Evolutionary conservation across 768 basidiomycete genomes (phyloP).

Genomic region (Pleurotus tuoliensis): DNA sequence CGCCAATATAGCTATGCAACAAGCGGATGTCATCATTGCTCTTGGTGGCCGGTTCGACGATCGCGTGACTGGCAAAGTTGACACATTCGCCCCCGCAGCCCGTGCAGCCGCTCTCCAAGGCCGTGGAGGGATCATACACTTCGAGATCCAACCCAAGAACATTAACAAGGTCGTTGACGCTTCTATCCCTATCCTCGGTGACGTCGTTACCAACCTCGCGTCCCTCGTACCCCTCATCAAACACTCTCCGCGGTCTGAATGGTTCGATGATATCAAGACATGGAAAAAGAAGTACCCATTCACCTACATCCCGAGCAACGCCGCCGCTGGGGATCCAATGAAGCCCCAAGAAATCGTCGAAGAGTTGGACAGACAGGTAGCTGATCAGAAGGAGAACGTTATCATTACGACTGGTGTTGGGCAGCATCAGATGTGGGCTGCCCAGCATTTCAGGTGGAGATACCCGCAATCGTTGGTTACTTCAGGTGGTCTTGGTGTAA

Average conservation of each 20-base stretch:
- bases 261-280: slow-evolving; percentile 77
- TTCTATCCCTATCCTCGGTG: slow-evolving; percentile 89
- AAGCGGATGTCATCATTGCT: slow-evolving; percentile 96
- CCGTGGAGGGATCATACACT: slow-evolving; percentile 96
- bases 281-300: slow-evolving; percentile 94
- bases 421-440: slow-evolving; percentile 99
- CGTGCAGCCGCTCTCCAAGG: slow-evolving; percentile 80
- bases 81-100: slow-evolving; percentile 88
- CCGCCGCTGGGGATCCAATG: slow-evolving; percentile 56
- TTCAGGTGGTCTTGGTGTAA: slow-evolving; percentile 89
- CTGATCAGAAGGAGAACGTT: slow-evolving; percentile 79
- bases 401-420: slow-evolving; percentile 93
- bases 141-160: slow-evolving; percentile 98
- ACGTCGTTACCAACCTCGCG: slow-evolving; percentile 81
- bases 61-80: slow-evolving; percentile 91
- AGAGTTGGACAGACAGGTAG: slow-evolving; percentile 82
- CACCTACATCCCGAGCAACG: slow-evolving; percentile 64
- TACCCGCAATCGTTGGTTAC: slow-evolving; percentile 86
- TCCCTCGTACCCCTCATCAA: slow-evolving; percentile 79
- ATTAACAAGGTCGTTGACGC: slow-evolving; percentile 98
- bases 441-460: slow-evolving; percentile 90
- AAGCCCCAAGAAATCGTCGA: slow-evolving; percentile 98
- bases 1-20: slow-evolving; percentile 96
- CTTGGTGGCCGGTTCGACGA: slow-evolving; percentile 97
- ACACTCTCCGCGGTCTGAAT: slow-evolving; percentile 58